phyloP scores from a whole-genome alignment of 768 basidiomycete species.

The Hirschioporus abietinus region DNA sequence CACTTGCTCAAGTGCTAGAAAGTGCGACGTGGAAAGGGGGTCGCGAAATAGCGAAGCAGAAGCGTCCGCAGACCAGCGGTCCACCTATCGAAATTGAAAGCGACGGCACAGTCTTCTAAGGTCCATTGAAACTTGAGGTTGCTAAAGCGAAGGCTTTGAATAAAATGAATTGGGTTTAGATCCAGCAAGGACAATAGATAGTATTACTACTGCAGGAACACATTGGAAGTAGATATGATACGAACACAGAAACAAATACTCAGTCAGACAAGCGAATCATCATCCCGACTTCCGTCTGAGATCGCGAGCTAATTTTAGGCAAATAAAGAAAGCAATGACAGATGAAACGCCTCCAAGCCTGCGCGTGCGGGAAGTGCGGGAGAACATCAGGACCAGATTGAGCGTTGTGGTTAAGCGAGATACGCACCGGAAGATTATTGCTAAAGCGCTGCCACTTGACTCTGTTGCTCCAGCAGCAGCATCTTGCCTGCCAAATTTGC shows the following conservation, averaged over 20 bases:
- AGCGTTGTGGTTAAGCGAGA: not conserved
- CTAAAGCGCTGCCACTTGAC: conserved; percentile 58
- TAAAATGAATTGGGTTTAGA: not conserved
- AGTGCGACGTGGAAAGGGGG: conserved; percentile 97
- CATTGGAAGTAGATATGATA: not conserved
- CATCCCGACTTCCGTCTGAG: conserved; percentile 26
- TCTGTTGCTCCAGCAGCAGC: conserved; percentile 21
- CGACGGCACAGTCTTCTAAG: conserved; percentile 75
- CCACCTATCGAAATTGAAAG: conserved; percentile 85
- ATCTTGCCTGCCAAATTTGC: conserved; percentile 13
- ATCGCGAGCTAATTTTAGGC: conserved; percentile 49
- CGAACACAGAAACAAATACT: not conserved
- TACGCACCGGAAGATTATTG: conserved; percentile 72
- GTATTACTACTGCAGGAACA: not conserved
- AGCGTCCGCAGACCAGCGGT: conserved; percentile 67
- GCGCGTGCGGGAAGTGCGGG: conserved; percentile 19
- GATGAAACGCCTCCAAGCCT: conserved; percentile 58
- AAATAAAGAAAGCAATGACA: conserved; percentile 47
- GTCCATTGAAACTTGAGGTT: not conserved
- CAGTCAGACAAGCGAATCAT: not conserved
- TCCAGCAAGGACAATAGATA: conserved; percentile 6
- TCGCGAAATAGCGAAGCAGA: conserved; percentile 80
- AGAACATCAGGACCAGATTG: conserved; percentile 8
- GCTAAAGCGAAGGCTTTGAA: conserved; percentile 7
- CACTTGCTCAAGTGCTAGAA: conserved; percentile 86